Evolutionary conservation across 371 early-diverging fungal genomes (phyloP).

Genomic region (Nematocida sp.): DNA sequence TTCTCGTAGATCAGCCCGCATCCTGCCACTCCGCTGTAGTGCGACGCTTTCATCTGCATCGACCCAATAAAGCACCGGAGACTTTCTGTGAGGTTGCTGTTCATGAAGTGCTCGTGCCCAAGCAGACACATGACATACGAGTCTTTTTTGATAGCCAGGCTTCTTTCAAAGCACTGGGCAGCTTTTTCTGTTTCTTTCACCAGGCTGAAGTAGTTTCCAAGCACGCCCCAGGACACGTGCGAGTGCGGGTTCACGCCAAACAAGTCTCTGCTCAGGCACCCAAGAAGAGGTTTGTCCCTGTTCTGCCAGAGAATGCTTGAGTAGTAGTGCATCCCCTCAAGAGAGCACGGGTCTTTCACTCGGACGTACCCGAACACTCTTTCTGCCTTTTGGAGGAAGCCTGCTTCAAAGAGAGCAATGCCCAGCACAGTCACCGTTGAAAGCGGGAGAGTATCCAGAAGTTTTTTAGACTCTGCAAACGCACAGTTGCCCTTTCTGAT

Average conservation of each 20-base stretch:
- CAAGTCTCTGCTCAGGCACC: conserved; percentile 56
- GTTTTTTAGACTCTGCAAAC: background rate
- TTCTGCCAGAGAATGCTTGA: conserved; percentile 62
- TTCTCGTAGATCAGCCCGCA: conserved; percentile 61
- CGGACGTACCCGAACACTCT: conserved; percentile 55
- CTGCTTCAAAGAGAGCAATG: conserved; percentile 25
- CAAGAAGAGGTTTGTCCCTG: conserved; percentile 54
- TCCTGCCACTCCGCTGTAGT: conserved; percentile 63
- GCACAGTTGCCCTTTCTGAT: background rate
- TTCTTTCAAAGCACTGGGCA: conserved; percentile 57
- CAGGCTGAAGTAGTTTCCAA: conserved; percentile 64
- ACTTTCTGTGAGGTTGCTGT: conserved; percentile 59
- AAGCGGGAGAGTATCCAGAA: conserved; percentile 1
- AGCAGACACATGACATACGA: conserved; percentile 59
- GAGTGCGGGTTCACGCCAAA: conserved; percentile 48
- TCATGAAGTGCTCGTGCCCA: conserved; percentile 63
- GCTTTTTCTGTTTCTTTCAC: conserved; percentile 56
- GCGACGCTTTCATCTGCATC: conserved; percentile 53
- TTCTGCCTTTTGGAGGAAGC: conserved; percentile 25
- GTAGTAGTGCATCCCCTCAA: conserved; percentile 61
- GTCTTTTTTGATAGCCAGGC: conserved; percentile 53
- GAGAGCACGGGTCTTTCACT: conserved; percentile 53
- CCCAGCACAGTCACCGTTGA: conserved; percentile 9
- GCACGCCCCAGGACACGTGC: conserved; percentile 59
- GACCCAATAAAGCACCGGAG: conserved; percentile 56